These are phyloP conservation scores for Inga laurina DNA, from an alignment of 306 rosid species.

Conservation along the genomic window DNA sequence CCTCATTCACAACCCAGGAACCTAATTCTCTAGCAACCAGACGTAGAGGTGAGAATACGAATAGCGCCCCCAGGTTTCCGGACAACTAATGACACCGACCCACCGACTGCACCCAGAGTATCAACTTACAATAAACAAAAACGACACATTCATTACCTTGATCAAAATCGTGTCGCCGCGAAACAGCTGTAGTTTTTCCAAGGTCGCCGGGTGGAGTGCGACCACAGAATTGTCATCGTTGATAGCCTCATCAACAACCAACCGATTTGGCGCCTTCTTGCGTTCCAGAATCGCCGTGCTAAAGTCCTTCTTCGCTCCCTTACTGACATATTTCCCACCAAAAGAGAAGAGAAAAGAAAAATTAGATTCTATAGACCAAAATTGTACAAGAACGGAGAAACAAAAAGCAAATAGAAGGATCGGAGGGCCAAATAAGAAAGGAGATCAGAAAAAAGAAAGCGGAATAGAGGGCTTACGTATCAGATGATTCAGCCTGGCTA, in stretches of 20 bases:
- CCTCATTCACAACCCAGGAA: not conserved
- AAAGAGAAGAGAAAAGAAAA: not conserved
- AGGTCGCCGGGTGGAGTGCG: constrained; percentile 82
- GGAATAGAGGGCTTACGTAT: constrained; percentile 51
- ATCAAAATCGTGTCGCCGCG: constrained; percentile 91
- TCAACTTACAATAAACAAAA: not conserved
- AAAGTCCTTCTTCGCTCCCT: constrained; percentile 82
- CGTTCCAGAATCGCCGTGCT: constrained; percentile 93
- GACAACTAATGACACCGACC: not conserved
- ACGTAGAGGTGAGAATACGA: not conserved
- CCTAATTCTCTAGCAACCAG: not conserved
- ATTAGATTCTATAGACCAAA: not conserved
- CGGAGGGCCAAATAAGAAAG: not conserved
- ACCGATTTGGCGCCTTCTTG: constrained; percentile 87
- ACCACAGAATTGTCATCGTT: constrained; percentile 96
- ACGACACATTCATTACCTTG: constrained; percentile 51
- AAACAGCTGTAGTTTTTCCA: constrained; percentile 93
- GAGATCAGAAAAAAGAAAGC: constrained; percentile 30
- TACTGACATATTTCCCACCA: constrained; percentile 42
- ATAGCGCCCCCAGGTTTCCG: not conserved
- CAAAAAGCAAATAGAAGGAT: not conserved
- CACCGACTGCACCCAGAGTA: not conserved
- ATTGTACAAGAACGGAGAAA: not conserved
- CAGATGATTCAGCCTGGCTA: constrained; percentile 72
- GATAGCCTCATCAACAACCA: constrained; percentile 88